phyloP scores from a whole-genome alignment of 768 basidiomycete species.

The Kondoa subrosea region DNA sequence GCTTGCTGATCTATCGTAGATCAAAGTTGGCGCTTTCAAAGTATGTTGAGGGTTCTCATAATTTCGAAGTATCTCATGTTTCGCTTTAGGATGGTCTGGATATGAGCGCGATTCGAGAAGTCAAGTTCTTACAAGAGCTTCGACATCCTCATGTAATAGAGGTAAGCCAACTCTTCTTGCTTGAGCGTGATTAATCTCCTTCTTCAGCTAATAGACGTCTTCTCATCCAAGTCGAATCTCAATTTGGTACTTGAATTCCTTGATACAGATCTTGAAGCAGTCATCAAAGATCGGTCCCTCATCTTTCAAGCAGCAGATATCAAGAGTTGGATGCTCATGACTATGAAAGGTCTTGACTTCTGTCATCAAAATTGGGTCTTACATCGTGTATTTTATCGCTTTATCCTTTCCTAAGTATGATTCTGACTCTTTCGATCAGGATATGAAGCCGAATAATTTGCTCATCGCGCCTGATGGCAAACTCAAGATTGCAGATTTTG shows the following conservation, averaged over 20 bases:
- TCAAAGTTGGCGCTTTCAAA: constrained; percentile 29
- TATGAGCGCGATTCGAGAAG: constrained; percentile 96
- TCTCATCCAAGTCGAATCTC: constrained; percentile 86
- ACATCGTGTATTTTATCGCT: constrained; percentile 71
- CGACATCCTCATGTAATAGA: constrained; percentile 89
- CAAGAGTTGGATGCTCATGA: constrained; percentile 99
- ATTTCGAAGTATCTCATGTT: neutral
- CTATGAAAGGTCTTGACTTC: constrained; percentile 90
- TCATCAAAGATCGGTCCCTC: constrained; percentile 81
- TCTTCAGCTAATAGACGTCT: constrained; percentile 76
- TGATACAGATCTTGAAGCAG: constrained; percentile 86
- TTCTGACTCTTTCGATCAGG: constrained; percentile 39
- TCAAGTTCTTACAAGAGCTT: constrained; percentile 87
- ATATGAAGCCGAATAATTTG: constrained; percentile 96
- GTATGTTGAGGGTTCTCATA: neutral
- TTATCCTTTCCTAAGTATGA: neutral
- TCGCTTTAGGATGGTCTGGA: constrained; percentile 59
- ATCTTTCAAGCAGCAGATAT: constrained; percentile 90
- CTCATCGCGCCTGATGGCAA: constrained; percentile 77
- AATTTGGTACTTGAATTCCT: constrained; percentile 95
- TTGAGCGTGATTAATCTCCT: neutral
- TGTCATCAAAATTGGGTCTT: constrained; percentile 88
- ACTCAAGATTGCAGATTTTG: constrained; percentile 96
- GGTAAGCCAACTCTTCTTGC: constrained; percentile 36
- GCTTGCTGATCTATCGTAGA: constrained; percentile 8